phyloP scores from a whole-genome alignment of 2,329 filamentous ascomycete species.

The Berkeleyomyces rouxiae region DNA sequence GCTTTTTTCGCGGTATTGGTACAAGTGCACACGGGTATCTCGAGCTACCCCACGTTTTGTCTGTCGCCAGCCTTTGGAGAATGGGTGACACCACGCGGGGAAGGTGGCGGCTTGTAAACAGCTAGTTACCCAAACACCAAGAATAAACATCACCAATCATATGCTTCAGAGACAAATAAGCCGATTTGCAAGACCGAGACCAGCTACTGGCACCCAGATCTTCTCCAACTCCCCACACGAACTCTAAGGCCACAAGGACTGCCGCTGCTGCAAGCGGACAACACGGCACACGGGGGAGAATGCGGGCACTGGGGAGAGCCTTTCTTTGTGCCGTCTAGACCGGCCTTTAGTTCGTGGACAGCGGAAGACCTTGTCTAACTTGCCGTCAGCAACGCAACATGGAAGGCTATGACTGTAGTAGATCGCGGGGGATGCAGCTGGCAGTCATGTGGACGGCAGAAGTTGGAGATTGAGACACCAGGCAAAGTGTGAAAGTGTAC shows the following conservation, averaged over 20 bases:
- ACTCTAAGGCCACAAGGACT: background rate
- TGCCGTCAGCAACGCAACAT: background rate
- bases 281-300: background rate
- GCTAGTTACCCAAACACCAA: background rate
- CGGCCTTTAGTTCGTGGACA: background rate
- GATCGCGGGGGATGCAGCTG: background rate
- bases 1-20: too few relatives aligned
- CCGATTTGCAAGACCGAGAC: background rate
- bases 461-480: slow-evolving; percentile 3
- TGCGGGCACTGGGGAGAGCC: background rate
- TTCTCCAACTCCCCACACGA: background rate
- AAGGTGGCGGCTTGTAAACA: background rate
- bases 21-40: too few relatives aligned
- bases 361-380: background rate
- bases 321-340: background rate
- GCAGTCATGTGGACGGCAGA: background rate
- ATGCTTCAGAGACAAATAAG: background rate
- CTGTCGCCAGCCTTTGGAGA: background rate
- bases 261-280: background rate
- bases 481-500: too few relatives aligned
- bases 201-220: background rate
- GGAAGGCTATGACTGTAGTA: background rate
- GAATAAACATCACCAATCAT: background rate
- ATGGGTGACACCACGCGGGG: background rate
- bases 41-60: slow-evolving; percentile 2